phyloP scores from a whole-genome alignment of 768 basidiomycete species.

The Rhizopogon vinicolor region DNA sequence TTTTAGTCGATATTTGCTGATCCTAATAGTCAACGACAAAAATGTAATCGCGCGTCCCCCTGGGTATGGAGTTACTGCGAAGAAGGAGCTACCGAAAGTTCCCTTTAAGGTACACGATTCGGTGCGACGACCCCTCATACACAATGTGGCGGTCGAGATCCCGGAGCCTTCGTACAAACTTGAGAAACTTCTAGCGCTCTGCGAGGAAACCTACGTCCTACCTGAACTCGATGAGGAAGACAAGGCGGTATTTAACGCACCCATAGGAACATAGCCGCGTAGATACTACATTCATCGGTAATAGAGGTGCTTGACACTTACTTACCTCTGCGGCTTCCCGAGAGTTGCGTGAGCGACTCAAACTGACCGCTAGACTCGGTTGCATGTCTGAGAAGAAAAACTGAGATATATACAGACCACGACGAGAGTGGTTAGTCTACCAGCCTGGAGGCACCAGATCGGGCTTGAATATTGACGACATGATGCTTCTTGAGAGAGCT shows the following conservation, averaged over 20 bases:
- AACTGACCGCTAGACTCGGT: not conserved
- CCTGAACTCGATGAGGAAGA: slow-evolving; percentile 51
- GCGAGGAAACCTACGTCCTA: slow-evolving; percentile 35
- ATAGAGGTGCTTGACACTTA: no score
- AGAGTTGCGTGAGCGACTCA: not conserved
- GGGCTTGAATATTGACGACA: no score
- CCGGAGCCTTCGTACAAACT: slow-evolving; percentile 57
- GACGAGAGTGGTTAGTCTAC: not conserved
- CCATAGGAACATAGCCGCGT: not conserved
- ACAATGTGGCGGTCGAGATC: slow-evolving; percentile 37
- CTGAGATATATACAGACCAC: no score
- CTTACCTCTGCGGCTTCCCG: not conserved
- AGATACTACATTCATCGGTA: not conserved
- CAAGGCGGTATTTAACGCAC: slow-evolving; percentile 33
- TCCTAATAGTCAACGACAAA: slow-evolving; percentile 28
- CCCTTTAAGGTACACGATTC: slow-evolving; percentile 50
- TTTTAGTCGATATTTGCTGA: slow-evolving; percentile 57
- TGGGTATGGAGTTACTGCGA: no score
- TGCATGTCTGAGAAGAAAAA: not conserved
- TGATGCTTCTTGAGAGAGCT: no score
- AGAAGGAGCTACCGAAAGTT: slow-evolving; percentile 7
- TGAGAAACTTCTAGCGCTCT: slow-evolving; percentile 38
- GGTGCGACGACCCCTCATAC: not conserved
- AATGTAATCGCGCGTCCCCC: no score
- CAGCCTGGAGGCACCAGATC: not conserved